Evolutionary conservation across 1,139 yeast genomes (phyloP).

Genomic region (Diutina mesorugosa): DNA sequence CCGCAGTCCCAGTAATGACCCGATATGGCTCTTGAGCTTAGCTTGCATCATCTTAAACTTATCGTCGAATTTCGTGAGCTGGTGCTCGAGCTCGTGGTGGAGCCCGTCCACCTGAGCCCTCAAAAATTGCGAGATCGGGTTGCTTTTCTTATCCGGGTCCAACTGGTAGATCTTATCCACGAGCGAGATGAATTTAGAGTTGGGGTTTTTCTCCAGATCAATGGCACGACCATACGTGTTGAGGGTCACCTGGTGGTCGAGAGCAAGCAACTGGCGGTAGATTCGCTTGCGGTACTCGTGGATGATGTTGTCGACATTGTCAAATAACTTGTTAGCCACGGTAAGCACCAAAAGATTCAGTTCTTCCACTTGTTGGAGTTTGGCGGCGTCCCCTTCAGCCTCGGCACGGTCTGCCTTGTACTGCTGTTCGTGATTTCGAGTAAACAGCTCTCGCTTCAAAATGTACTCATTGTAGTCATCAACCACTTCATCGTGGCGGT

Average conservation of each 20-base stretch:
- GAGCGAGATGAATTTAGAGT: constrained; percentile 34
- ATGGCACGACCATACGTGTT: neutral
- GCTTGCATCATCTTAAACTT: constrained; percentile 31
- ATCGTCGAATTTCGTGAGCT: constrained; percentile 16
- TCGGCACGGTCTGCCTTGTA: neutral
- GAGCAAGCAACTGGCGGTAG: constrained; percentile 42
- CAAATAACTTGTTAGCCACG: constrained; percentile 37
- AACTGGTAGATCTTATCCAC: constrained; percentile 41
- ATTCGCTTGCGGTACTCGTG: constrained; percentile 49
- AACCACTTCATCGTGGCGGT: constrained; percentile 61
- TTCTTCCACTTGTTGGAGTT: neutral
- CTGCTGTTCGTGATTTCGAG: neutral
- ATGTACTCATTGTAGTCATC: constrained; percentile 56
- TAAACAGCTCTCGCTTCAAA: constrained; percentile 12
- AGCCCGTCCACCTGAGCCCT: constrained; percentile 21
- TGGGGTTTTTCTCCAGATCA: constrained; percentile 5
- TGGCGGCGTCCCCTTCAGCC: neutral
- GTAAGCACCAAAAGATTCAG: constrained; percentile 8
- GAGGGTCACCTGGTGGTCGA: constrained; percentile 21
- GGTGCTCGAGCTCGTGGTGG: constrained; percentile 24
- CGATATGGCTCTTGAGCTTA: constrained; percentile 23
- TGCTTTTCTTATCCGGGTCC: constrained; percentile 23
- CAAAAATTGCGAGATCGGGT: constrained; percentile 54
- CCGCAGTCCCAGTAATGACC: constrained; percentile 17
- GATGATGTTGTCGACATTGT: constrained; percentile 52